Evolutionary conservation across 805 yeast species (phyloP), one percentile per base, ranked within the genome.

Genomic region (Ogataea populi-albae): DNA sequence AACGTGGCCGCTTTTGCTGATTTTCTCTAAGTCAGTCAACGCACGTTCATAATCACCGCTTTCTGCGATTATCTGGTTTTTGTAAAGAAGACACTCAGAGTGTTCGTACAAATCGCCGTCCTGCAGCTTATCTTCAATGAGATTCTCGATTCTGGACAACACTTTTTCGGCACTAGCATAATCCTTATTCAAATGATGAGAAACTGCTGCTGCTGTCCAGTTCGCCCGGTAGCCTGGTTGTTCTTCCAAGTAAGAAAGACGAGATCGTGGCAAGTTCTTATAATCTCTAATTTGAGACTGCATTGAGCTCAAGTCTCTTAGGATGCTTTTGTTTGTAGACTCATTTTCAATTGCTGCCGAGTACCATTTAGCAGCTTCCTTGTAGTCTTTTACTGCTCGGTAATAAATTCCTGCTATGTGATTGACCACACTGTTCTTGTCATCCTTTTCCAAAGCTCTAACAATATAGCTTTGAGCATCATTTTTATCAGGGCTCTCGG

Each of bases 141-240:
- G 64, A 20, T 75, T 80, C 58, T 91, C 96, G 50, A 86, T 86
- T 50, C 83, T 79, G 15, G 74, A 55, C 49, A 89, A 70, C 2
- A 91, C 84, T 37, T 74, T 74, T 37, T 81, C 80, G 5, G 96
- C 91, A 17, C 75, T 76, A 23, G 65, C 67, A 52, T 69, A 73
- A 52, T 88, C 86, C 17, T 75, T 73, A 56, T 75, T 76, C 55
- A 89, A 67, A 58, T 85, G 86, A 55, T 83, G 86, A 1, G 97
- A 95, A 27, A 87, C 71, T 1, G 95, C 96, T 34, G 84, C 69
- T 0, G 82, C 81, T 1, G 95, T 84, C 96, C 96, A 89, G 55
- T 86, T 85, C 43, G 91, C 88, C 46, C 96, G 74, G 56, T 77
- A 85, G 0, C 95, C 95, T 8, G 93, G 79, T 49, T 75, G 81